Evolutionary conservation across 768 basidiomycete species (phyloP), one percentile per base, ranked within the genome.

Genomic region (Mycena rosella): DNA sequence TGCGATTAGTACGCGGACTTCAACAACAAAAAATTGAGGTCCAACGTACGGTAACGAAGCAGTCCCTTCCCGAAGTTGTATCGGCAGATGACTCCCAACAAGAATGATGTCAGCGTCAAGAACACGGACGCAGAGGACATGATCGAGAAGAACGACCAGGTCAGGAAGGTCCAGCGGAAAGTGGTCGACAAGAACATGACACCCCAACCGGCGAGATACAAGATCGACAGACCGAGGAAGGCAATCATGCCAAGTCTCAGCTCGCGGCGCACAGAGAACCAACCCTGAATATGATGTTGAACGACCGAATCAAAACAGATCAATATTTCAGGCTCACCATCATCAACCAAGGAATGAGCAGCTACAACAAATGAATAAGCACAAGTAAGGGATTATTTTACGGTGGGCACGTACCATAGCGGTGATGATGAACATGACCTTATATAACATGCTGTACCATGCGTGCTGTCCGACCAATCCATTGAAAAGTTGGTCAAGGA

Each of bases 1-100:
- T 62, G 60, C 14, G 65, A 32, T 63, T 32, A 74, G 74, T 55
- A 72, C 55, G 52, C 66, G 42, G 18, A 27, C 17, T 58, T 3
- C 34, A 18, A 36, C 26, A 22, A 30, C 65, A 26, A 22, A 44
- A n/a, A n/a, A n/a, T n/a, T n/a, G 22, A 47, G 22, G n/a, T 38
- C 40, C 18, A 11, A 80, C 91, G 80, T 69, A 94, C 92, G 79
- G 76, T 90, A 89, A 24, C 84, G 85, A 63, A 84, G 78, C 64
- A 95, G 80, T 26, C 93, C 93, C 76, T 91, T 92, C 63, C 90
- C 91, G 72, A 94, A 94, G 80, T 94, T 94, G 73, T 87, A 75
- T 38, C 89, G 85, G 75, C 92, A 94, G 67, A 89, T 69, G 38
- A 93, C 72, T 3, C 91, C 93, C 52, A 94, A 75, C 60, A 89